Percentiles rank a stretch among this genome's conserved stretches.
phyloP scores from a whole-genome alignment of 2,329 filamentous ascomycete species.

The Ceratocystis diversiconidia region DNA sequence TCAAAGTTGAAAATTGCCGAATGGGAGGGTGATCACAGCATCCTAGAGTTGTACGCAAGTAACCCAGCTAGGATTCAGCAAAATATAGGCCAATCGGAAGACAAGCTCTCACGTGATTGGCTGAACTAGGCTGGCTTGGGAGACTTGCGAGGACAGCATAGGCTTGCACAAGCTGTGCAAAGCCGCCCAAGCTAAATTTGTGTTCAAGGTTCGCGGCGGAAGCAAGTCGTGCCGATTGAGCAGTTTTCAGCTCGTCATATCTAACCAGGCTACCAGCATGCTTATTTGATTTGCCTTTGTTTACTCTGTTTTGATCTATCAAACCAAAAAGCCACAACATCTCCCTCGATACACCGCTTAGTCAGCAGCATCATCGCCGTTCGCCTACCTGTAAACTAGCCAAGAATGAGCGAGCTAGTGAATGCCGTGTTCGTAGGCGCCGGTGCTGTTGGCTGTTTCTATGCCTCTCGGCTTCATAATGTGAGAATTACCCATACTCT shows the following conservation, averaged over 20 bases:
- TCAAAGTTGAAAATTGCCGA: no score
- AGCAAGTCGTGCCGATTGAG: constrained; percentile 1
- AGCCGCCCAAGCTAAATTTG: no score
- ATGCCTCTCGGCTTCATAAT: constrained; percentile 52
- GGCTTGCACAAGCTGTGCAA: neutral
- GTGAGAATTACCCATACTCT: constrained; percentile 26
- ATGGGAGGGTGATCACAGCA: no score
- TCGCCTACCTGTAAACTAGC: no score
- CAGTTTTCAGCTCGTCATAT: neutral
- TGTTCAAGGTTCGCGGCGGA: neutral
- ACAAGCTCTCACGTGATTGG: neutral
- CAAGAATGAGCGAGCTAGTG: constrained; percentile 27
- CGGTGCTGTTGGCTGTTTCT: constrained; percentile 59
- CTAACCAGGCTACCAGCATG: neutral
- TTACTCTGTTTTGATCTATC: neutral
- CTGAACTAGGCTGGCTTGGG: neutral
- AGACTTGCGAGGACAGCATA: neutral
- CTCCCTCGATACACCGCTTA: neutral
- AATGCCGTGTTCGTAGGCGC: constrained; percentile 55
- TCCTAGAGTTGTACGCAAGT: no score
- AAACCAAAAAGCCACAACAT: neutral
- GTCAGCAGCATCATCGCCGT: no score
- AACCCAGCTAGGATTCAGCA: neutral
- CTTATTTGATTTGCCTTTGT: neutral
- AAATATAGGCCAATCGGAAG: neutral